Evolutionary conservation across 306 rosid genomes (phyloP).

Genomic region (Cercis canadensis): DNA sequence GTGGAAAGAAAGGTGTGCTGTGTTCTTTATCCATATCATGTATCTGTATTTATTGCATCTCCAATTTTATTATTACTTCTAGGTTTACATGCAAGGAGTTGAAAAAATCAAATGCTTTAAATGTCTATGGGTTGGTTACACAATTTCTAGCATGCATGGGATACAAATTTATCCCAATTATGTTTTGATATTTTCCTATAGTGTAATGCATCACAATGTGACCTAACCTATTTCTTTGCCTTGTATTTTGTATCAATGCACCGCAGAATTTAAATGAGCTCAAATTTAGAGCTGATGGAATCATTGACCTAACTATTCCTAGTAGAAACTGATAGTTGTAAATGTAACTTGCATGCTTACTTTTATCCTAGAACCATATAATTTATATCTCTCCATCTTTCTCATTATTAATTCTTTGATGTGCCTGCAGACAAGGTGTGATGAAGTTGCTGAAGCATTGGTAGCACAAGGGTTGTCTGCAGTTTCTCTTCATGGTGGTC

Average conservation of each 20-base stretch:
- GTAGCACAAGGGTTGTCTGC: constrained; percentile 87
- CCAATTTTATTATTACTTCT: constrained; percentile 11
- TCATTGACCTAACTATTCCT: neutral
- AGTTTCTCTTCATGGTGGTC: constrained; percentile 92
- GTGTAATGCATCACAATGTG: neutral
- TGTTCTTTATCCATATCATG: neutral
- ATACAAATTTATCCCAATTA: neutral
- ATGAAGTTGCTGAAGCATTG: constrained; percentile 82
- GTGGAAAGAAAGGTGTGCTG: constrained; percentile 83
- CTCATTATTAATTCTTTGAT: constrained; percentile 27
- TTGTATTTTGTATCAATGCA: neutral
- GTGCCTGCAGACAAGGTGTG: constrained; percentile 75
- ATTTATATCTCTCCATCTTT: neutral
- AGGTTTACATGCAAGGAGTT: constrained; percentile 14
- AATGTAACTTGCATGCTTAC: neutral
- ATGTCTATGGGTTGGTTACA: constrained; percentile 1
- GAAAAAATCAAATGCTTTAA: neutral
- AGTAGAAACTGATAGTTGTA: neutral
- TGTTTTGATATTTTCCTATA: neutral
- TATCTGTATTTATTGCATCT: constrained; percentile 5
- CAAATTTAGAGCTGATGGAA: constrained; percentile 1
- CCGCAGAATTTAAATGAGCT: constrained; percentile 3
- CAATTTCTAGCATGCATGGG: constrained; percentile 4
- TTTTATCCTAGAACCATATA: neutral
- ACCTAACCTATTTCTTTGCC: neutral